phyloP scores from a whole-genome alignment of 2,329 filamentous ascomycete genomes.

The Hortaea sp. region DNA sequence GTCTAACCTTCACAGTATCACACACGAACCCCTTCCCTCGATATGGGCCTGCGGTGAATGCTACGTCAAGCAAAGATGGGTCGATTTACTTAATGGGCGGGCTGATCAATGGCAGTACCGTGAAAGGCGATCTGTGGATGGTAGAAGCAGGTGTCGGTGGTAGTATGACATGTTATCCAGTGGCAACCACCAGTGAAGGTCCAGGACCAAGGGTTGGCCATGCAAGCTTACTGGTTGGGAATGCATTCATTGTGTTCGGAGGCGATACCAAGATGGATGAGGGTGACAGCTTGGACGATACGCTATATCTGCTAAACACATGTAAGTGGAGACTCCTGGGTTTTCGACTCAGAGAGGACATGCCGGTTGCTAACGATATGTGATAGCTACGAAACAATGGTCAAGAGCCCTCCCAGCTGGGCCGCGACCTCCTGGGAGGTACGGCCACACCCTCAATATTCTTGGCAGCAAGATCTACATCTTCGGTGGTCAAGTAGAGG shows the following conservation, averaged over 20 bases:
- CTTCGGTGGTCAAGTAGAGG: slow-evolving; percentile 95
- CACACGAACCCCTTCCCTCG: slow-evolving; percentile 84
- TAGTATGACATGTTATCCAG: slow-evolving; percentile 78
- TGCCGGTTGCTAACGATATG: slow-evolving; percentile 18
- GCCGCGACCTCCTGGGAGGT: slow-evolving; percentile 75
- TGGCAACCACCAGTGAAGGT: slow-evolving; percentile 84
- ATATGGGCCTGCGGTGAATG: slow-evolving; percentile 94
- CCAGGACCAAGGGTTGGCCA: slow-evolving; percentile 93
- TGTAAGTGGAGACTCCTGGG: slow-evolving; percentile 51
- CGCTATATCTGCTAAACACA: slow-evolving; percentile 90
- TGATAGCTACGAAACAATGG: slow-evolving; percentile 88
- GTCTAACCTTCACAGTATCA: slow-evolving; percentile 72
- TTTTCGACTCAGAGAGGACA: too few species aligned
- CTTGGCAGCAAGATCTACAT: slow-evolving; percentile 94
- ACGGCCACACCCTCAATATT: slow-evolving; percentile 94
- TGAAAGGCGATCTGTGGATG: slow-evolving; percentile 97
- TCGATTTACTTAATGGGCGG: slow-evolving; percentile 98
- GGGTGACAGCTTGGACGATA: slow-evolving; percentile 83
- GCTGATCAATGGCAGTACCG: slow-evolving; percentile 84
- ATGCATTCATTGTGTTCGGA: slow-evolving; percentile 97
- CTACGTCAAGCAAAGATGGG: slow-evolving; percentile 86
- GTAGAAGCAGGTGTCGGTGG: slow-evolving; percentile 64
- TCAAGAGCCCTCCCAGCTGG: slow-evolving; percentile 85
- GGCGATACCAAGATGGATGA: slow-evolving; percentile 97
- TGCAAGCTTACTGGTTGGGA: slow-evolving; percentile 85